Conservation (phyloP, 306 rosid species). For the Styphnolobium japonicum region DNA sequence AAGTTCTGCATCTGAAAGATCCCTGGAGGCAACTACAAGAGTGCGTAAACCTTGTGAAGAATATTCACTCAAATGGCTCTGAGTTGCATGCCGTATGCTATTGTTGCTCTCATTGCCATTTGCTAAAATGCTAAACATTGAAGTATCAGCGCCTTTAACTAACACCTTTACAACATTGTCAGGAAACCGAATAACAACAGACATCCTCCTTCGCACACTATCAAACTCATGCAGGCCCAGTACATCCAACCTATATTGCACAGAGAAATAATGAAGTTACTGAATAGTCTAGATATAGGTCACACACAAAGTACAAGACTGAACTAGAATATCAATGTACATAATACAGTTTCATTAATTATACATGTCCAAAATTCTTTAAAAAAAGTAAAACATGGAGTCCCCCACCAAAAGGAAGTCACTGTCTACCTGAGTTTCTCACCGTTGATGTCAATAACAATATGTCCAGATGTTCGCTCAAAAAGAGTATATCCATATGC, state of each 20-base stretch:
- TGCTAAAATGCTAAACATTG: constrained; percentile 73
- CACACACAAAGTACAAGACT: constrained; percentile 3
- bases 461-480: constrained; percentile 98
- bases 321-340: neutral
- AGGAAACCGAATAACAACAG: constrained; percentile 90
- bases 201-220: constrained; percentile 94
- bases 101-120: constrained; percentile 38
- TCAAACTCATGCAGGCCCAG: constrained; percentile 98
- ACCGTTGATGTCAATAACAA: constrained; percentile 84
- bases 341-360: neutral
- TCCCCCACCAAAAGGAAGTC: constrained; percentile 37
- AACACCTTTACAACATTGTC: constrained; percentile 78
- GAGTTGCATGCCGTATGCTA: constrained; percentile 46
- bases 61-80: constrained; percentile 73
- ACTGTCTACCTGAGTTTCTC: constrained; percentile 88
- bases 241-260: constrained; percentile 79
- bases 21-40: constrained; percentile 81
- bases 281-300: constrained; percentile 18
- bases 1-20: constrained; percentile 72
- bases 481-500: constrained; percentile 92
- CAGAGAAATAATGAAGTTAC: constrained; percentile 16
- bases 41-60: constrained; percentile 88
- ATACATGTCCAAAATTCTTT: neutral
- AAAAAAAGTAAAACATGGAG: constrained; percentile 8
- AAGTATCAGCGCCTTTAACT: constrained; percentile 93